phyloP scores from a whole-genome alignment of 306 rosid genomes.

The Lathyrus sativus region DNA sequence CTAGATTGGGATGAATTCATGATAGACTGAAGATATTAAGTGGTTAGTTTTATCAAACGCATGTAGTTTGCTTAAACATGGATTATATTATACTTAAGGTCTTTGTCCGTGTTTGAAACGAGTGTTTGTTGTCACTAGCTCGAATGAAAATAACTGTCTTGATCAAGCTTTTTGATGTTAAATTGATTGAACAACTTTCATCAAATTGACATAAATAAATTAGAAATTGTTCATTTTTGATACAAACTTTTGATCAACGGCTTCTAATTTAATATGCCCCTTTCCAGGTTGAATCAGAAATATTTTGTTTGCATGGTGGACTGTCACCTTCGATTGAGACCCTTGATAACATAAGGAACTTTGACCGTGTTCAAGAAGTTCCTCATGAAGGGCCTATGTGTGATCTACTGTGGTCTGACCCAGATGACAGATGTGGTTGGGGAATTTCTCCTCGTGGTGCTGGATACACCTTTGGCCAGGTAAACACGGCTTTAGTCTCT shows the following conservation, averaged over 20 bases:
- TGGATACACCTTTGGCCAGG: constrained; percentile 99
- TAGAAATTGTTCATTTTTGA: constrained; percentile 23
- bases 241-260: constrained; percentile 24
- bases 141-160: constrained; percentile 10
- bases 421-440: constrained; percentile 99
- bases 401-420: constrained; percentile 99
- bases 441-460: constrained; percentile 99
- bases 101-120: constrained; percentile 1
- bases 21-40: neutral
- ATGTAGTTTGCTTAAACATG: constrained; percentile 16
- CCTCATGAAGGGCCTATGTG: constrained; percentile 99
- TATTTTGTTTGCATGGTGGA: constrained; percentile 98
- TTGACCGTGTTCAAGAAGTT: constrained; percentile 99
- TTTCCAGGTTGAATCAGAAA: constrained; percentile 92
- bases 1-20: neutral
- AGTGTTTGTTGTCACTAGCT: constrained; percentile 26
- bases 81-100: constrained; percentile 15
- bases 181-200: constrained; percentile 33
- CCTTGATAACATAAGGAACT: constrained; percentile 90
- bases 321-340: constrained; percentile 97
- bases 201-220: constrained; percentile 11
- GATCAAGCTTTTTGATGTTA: constrained; percentile 18
- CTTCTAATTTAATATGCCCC: constrained; percentile 27
- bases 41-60: neutral
- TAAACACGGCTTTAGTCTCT: constrained; percentile 41